Base-by-base conservation (phyloP, 1,284 basidiomycete species). In the Cryptococcus sp. region DNA sequence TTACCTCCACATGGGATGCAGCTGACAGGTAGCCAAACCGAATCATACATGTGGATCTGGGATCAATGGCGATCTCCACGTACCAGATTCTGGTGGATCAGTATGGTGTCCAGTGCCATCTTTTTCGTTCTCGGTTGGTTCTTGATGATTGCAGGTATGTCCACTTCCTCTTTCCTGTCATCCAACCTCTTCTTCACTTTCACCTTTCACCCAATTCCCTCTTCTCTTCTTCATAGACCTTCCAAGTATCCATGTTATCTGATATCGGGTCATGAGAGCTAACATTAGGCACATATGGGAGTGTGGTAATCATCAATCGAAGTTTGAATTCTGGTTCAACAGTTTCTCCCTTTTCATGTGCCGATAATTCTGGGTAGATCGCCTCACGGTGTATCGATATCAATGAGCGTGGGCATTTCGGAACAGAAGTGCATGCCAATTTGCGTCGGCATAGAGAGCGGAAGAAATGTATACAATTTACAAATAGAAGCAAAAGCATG, bases 321-420 rank as follows among this genome's bases (percentile, higher is more conserved):
- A n/a, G 16, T 7, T 4, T 39, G 16, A 39, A 39, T 39, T 49
- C 54, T 57, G 11, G 62, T 67, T 49, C 50, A 58, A 7, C 72
- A 71, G 59, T 52, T 55, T 13, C 42, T 13, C 64, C 72, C 2
- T 76, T 74, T 54, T 67, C 65, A 4, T 76, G 73, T 52, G 61
- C 61, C 7, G 64, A 66, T 49, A 66, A 68, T 53, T 63, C 63
- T n/a, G 31, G 36, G n/a, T 54, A 40, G 7, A 4, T 4, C 11
- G 28, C 28, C 11, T 28, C 5, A 11, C 28, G 28, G 11, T 28
- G 11, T 28, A 5, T 28, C 5, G 28, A 28, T 28, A 4, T 28
- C 28, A 28, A 28, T 28, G 28, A 25, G 21, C n/a, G n/a, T n/a
- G n/a, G n/a, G n/a, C n/a, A n/a, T n/a, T n/a, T 11, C 28, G 28